A percentile compares a stretch with the other conserved stretches of the same genome.
Evolutionary conservation across 106 monocot genomes (phyloP).

Genomic region (Gastrodia elata): DNA sequence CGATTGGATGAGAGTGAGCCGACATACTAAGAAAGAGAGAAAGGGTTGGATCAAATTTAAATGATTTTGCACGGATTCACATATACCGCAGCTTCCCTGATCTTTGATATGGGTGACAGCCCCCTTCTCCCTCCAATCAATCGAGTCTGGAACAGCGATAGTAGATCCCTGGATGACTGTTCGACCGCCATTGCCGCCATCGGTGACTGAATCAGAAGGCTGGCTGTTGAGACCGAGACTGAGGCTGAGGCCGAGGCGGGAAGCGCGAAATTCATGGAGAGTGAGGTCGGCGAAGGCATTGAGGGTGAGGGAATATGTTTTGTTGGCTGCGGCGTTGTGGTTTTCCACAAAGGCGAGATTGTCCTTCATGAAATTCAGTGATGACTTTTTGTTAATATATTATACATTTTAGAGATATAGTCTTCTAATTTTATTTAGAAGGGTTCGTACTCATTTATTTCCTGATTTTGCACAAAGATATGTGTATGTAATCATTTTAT

Average conservation of each 20-base stretch:
- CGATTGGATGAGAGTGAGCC: too few relatives aligned
- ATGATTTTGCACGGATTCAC: background rate
- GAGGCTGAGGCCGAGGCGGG: constrained; percentile 38
- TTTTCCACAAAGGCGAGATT: constrained; percentile 40
- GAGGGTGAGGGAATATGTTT: constrained; percentile 25
- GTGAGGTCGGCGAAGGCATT: constrained; percentile 63
- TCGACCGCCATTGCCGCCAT: constrained; percentile 4
- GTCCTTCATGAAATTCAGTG: too few relatives aligned
- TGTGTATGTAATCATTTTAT: too few relatives aligned
- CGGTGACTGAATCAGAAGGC: background rate
- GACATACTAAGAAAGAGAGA: background rate
- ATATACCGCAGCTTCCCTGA: constrained; percentile 83
- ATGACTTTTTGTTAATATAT: too few relatives aligned
- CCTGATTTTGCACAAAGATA: too few relatives aligned
- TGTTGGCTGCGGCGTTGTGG: constrained; percentile 30
- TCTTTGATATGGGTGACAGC: constrained; percentile 84
- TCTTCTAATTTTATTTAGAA: too few relatives aligned
- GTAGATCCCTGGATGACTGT: constrained; percentile 12
- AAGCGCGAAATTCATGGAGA: constrained; percentile 55
- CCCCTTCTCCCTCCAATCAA: constrained; percentile 89
- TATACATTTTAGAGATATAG: too few relatives aligned
- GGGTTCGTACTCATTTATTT: too few relatives aligned
- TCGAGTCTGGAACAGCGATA: constrained; percentile 36
- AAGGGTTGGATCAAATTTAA: background rate
- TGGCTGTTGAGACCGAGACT: constrained; percentile 2